Evolutionary conservation across 1,284 basidiomycete genomes (phyloP).

Genomic region (Melampsora larici-populina): DNA sequence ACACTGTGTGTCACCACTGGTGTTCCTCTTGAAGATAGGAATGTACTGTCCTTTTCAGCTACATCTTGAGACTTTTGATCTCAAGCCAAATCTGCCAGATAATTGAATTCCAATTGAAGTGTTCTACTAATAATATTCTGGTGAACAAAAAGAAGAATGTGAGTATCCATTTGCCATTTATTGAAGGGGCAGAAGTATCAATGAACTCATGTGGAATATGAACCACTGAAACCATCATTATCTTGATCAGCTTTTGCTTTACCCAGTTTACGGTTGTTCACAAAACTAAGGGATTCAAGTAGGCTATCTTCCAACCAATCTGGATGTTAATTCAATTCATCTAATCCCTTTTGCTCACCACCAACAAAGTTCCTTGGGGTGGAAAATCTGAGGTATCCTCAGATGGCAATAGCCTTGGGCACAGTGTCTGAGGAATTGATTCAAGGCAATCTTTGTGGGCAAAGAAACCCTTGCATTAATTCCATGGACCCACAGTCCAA

Average conservation of each 20-base stretch:
- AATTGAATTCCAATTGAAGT: conserved; percentile 82
- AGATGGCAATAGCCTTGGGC: no score
- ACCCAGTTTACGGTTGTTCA: conserved; percentile 68
- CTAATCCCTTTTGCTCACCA: no score
- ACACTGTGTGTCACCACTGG: no score
- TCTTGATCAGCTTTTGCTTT: conserved; percentile 66
- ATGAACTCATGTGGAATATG: conserved; percentile 63
- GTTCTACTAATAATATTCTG: conserved; percentile 54
- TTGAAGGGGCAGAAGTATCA: no score
- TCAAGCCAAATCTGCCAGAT: conserved; percentile 74
- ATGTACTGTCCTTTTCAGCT: conserved; percentile 65
- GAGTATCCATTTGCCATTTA: not conserved
- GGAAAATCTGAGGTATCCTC: no score
- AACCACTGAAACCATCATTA: conserved; percentile 67
- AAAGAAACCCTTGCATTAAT: no score
- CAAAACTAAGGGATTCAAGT: conserved; percentile 75
- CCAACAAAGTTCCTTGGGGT: no score
- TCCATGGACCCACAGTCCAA: no score
- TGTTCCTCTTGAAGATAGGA: not conserved
- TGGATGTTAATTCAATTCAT: no score
- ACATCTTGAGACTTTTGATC: conserved; percentile 75
- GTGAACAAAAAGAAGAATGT: not conserved
- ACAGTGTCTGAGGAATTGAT: no score
- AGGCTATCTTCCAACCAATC: conserved; percentile 49
- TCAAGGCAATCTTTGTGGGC: no score